Percentiles rank a stretch among this genome's conserved stretches.
Conservation (phyloP, 257 asterid genomes). For the Fraxinus pennsylvanica region DNA sequence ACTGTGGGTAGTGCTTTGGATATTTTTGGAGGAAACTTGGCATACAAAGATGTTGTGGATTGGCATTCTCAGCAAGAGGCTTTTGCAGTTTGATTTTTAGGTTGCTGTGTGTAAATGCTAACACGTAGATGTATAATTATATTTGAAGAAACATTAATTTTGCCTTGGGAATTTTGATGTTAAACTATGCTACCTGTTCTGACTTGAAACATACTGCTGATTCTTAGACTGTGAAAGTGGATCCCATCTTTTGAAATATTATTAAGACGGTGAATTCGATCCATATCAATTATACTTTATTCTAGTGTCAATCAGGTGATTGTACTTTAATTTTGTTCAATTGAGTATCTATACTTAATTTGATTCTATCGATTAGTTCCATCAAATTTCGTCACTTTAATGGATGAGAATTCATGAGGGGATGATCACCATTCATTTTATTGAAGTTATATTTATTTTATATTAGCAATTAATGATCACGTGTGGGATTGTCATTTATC, state of each 20-base stretch:
- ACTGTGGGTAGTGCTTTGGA: constrained; percentile 97
- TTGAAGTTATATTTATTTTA: too few species aligned
- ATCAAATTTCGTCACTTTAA: too few species aligned
- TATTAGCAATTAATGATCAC: too few species aligned
- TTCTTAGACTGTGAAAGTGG: neutral
- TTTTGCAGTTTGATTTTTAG: constrained; percentile 33
- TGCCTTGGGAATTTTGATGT: neutral
- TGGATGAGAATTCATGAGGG: too few species aligned
- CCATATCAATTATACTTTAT: too few species aligned
- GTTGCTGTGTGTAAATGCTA: constrained; percentile 1
- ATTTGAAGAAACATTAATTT: neutral
- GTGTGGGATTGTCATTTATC: too few species aligned
- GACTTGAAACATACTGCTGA: neutral
- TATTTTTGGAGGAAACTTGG: constrained; percentile 83
- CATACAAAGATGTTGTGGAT: constrained; percentile 80
- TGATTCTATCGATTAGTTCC: too few species aligned
- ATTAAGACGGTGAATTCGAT: too few species aligned
- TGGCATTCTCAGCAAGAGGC: constrained; percentile 82
- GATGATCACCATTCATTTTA: too few species aligned
- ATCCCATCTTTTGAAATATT: neutral
- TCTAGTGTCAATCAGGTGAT: too few species aligned
- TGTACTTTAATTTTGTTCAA: too few species aligned
- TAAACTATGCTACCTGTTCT: neutral
- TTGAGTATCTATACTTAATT: too few species aligned
- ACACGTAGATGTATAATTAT: neutral